Evolutionary conservation across 2,329 filamentous ascomycete genomes (phyloP).

Genomic region (Trichoderma simmonsii): DNA sequence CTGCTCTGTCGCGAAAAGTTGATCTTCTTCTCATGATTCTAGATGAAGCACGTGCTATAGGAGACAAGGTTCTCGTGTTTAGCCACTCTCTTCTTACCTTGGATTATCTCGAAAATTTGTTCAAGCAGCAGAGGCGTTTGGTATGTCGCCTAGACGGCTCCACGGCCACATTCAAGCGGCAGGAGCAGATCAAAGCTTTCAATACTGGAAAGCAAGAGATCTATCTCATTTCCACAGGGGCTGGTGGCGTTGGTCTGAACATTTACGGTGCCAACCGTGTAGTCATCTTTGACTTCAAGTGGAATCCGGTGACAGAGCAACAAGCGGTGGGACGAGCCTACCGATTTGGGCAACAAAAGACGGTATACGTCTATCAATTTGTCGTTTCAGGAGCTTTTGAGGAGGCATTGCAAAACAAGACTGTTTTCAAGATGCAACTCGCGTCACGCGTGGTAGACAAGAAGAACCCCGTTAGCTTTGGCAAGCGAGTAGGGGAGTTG

Average conservation of each 20-base stretch:
- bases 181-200: constrained; percentile 64
- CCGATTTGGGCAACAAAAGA: constrained; percentile 76
- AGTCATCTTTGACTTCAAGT: constrained; percentile 79
- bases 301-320: constrained; percentile 77
- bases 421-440: constrained; percentile 80
- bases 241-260: constrained; percentile 81
- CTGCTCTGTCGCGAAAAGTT: constrained; percentile 65
- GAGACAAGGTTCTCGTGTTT: constrained; percentile 80
- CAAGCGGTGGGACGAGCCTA: constrained; percentile 86
- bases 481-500: constrained; percentile 51
- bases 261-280: constrained; percentile 81
- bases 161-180: constrained; percentile 56
- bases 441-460: constrained; percentile 79
- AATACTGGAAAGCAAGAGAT: constrained; percentile 57
- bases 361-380: constrained; percentile 82
- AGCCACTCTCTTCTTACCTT: constrained; percentile 69
- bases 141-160: constrained; percentile 65
- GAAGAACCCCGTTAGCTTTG: constrained; percentile 68
- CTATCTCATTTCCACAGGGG: constrained; percentile 78
- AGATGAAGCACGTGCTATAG: constrained; percentile 54
- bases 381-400: constrained; percentile 78
- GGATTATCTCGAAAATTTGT: constrained; percentile 61
- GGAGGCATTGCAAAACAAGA: constrained; percentile 66
- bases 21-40: constrained; percentile 67
- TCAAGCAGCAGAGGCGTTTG: constrained; percentile 47